Evolutionary conservation across 331 rosid species (phyloP), one percentile per base, ranked within the genome.

Genomic region (Malus hybrid): DNA sequence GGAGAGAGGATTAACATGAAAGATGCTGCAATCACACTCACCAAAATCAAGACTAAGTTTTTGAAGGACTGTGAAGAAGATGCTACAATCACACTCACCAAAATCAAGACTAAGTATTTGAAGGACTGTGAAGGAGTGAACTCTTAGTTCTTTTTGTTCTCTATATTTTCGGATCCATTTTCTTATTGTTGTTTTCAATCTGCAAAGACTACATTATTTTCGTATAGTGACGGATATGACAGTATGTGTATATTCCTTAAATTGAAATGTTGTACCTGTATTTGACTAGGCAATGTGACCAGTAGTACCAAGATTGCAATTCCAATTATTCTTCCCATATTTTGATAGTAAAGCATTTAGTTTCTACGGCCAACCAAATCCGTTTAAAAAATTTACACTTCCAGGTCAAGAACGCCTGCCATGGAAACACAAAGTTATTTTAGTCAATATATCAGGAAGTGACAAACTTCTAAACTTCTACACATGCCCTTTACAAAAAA

Each of bases 171-270:
- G 44, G 44, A 36, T 36, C 44, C 44, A 36, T 36, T 36, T 36
- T 2, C 44, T 36, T 36, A 36, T 36, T 36, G 44, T 36, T 36
- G 42, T 2, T 36, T 36, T 36, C 11, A 0, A 34, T 34, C 10
- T 7, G 3, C 42, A 34, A 36, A 36, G 10, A 36, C 42, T 7
- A 36, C 42, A 36, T 7, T 36, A 36, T 36, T 36, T 36, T 36
- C 42, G 0, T 0, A 36, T 34, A 1, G 55, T 14, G 54, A 13
- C 18, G 54, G 42, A 34, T 36, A 36, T 36, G 42, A 36, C 1
- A 46, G 3, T 46, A 11, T 46, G 55, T 0, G 0, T 0, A 50
- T 5, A 6, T 15, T 50, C 56, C n/a, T 15, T 0, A 50, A 15
- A 15, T 50, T 14, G 8, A 50, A 50, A 15, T 15, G 3, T 2